These are phyloP conservation scores for Macadamia integrifolia DNA, from an alignment of 164 flowering plant species.

Conservation along the genomic window DNA sequence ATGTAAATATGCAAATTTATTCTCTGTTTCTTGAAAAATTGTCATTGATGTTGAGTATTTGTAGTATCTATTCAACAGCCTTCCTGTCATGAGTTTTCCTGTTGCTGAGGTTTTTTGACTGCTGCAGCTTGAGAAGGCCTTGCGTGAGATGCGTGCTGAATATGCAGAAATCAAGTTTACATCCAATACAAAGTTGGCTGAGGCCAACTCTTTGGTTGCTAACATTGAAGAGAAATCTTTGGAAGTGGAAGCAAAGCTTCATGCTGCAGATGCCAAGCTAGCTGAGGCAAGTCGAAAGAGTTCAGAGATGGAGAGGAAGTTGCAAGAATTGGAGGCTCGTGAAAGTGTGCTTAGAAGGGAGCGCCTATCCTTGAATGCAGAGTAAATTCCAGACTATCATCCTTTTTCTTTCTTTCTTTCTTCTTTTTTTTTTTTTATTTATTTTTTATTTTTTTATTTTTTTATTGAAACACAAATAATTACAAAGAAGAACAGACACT, in stretches of 20 bases:
- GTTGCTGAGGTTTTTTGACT: constrained; percentile 1
- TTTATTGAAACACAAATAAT: too few species aligned
- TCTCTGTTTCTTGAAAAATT: not conserved
- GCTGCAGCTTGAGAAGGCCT: constrained; percentile 81
- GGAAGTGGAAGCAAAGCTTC: constrained; percentile 62
- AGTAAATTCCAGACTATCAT: constrained; percentile 37
- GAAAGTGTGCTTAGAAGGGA: constrained; percentile 65
- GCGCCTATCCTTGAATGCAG: constrained; percentile 55
- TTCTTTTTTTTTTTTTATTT: not conserved
- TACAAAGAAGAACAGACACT: too few species aligned
- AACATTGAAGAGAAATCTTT: constrained; percentile 53
- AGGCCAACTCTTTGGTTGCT: constrained; percentile 50
- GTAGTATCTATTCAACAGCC: not conserved
- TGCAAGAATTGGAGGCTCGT: constrained; percentile 67
- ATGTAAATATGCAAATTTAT: not conserved
- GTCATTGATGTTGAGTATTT: not conserved
- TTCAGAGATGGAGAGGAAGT: constrained; percentile 62
- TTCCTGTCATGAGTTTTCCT: not conserved
- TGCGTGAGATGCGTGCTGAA: constrained; percentile 56
- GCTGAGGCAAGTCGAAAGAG: constrained; percentile 76
- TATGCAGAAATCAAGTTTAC: constrained; percentile 43
- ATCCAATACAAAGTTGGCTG: constrained; percentile 52
- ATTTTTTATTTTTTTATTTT: too few species aligned
- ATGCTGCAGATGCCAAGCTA: constrained; percentile 68
- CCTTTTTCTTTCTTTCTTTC: not conserved